Evolutionary conservation across 73 alveolate genomes (phyloP).

Genomic region (Blepharisma stoltei): DNA sequence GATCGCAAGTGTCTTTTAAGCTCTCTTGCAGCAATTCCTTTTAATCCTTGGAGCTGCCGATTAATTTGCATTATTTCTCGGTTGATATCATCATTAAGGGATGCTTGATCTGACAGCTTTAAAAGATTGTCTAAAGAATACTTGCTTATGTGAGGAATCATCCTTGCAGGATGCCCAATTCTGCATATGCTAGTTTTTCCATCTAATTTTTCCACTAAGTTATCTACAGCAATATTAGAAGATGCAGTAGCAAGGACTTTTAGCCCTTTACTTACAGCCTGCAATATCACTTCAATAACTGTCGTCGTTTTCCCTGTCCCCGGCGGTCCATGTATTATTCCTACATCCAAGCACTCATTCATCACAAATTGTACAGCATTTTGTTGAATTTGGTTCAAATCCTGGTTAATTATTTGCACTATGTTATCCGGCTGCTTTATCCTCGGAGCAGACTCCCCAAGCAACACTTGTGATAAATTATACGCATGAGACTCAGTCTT

Average conservation of each 20-base stretch:
- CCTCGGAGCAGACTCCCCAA: conserved; percentile 4
- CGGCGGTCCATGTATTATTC: conserved; percentile 98
- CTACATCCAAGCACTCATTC: conserved; percentile 59
- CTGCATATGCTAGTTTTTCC: conserved; percentile 68
- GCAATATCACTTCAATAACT: conserved; percentile 88
- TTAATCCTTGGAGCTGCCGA: conserved; percentile 56
- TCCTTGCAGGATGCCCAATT: conserved; percentile 98
- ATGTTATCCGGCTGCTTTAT: conserved; percentile 41
- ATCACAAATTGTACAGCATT: conserved; percentile 74
- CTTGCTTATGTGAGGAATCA: conserved; percentile 73
- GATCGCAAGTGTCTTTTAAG: conserved; percentile 32
- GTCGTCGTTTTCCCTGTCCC: conserved; percentile 99
- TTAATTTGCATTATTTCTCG: conserved; percentile 48
- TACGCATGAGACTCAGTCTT: conserved; percentile 9
- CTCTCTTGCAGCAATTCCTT: conserved; percentile 28
- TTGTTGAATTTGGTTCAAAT: conserved; percentile 68
- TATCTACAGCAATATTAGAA: conserved; percentile 98
- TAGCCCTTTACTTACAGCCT: conserved; percentile 68
- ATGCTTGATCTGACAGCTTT: conserved; percentile 27
- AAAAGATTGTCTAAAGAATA: conserved; percentile 82
- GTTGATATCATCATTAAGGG: conserved; percentile 59
- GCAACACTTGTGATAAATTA: neutral
- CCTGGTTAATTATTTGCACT: conserved; percentile 47
- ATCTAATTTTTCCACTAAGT: conserved; percentile 85
- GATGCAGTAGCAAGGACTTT: conserved; percentile 95